Percentiles rank a stretch among this genome's conserved stretches.
Conservation (phyloP, 1,139 yeast genomes). For the Candida glucosophila region DNA sequence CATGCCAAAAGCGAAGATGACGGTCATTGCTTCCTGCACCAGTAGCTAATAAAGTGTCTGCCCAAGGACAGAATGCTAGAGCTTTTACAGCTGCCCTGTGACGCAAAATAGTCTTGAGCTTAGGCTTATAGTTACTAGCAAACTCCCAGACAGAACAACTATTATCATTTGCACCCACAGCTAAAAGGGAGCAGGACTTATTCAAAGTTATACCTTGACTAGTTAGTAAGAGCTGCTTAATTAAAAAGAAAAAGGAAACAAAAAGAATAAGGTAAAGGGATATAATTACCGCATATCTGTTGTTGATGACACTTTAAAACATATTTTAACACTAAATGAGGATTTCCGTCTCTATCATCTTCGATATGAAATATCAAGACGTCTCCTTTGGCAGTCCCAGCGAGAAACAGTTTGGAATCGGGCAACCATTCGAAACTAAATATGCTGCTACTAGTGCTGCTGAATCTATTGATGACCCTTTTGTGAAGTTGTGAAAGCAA, state of each 20-base stretch:
- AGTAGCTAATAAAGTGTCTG: slow-evolving; percentile 29
- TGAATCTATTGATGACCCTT: slow-evolving; percentile 5
- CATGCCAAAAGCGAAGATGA: slow-evolving; percentile 72
- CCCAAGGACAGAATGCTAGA: slow-evolving; percentile 39
- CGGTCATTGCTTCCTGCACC: slow-evolving; percentile 39
- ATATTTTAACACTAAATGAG: slow-evolving; percentile 7
- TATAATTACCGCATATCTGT: slow-evolving; percentile 55
- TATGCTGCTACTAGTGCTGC: slow-evolving; percentile 27
- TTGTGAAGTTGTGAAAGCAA: slow-evolving; percentile 13
- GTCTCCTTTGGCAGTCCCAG: slow-evolving; percentile 66
- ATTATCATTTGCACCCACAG: slow-evolving; percentile 72
- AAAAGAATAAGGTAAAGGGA: neutral
- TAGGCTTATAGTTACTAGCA: slow-evolving; percentile 28
- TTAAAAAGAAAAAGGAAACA: neutral
- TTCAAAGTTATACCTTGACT: slow-evolving; percentile 45
- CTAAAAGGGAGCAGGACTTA: slow-evolving; percentile 38
- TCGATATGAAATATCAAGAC: slow-evolving; percentile 37
- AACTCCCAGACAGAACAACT: slow-evolving; percentile 63
- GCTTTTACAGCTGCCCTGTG: slow-evolving; percentile 38
- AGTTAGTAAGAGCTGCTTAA: slow-evolving; percentile 3
- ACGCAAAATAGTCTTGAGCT: slow-evolving; percentile 35
- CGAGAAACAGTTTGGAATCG: slow-evolving; percentile 33
- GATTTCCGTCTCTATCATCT: slow-evolving; percentile 5
- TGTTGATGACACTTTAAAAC: slow-evolving; percentile 47
- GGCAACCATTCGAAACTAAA: slow-evolving; percentile 62